Evolutionary conservation across 306 rosid genomes (phyloP).

Genomic region (Vigna reflexopilosa): DNA sequence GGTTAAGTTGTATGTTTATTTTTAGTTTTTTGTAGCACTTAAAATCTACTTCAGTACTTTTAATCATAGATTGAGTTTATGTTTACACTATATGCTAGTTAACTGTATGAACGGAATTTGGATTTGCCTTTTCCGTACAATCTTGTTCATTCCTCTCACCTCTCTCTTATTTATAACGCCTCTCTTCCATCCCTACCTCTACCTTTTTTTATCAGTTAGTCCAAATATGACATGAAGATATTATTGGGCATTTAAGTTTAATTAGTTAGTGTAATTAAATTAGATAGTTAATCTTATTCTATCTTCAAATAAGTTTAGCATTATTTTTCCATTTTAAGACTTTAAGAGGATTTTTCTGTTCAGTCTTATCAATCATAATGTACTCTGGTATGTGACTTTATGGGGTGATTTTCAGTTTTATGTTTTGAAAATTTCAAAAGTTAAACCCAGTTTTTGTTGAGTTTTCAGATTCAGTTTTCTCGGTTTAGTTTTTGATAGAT

Average conservation of each 20-base stretch:
- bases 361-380: not conserved
- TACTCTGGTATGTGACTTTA: not conserved
- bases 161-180: not conserved
- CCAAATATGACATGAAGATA: constrained; percentile 1
- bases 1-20: not conserved
- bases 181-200: constrained; percentile 1
- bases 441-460: too few species aligned
- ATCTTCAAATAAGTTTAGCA: not conserved
- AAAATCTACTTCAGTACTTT: not conserved
- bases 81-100: not conserved
- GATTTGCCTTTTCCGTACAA: not conserved
- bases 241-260: not conserved
- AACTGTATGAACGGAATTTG: not conserved
- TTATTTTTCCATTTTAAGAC: not conserved
- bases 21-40: not conserved
- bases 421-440: too few species aligned
- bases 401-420: too few species aligned
- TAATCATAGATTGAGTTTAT: not conserved
- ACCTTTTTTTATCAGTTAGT: not conserved
- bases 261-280: not conserved
- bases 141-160: not conserved
- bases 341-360: not conserved
- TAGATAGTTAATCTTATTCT: not conserved
- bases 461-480: too few species aligned
- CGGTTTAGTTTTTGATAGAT: too few species aligned